Percentiles rank a stretch among this genome's conserved stretches.
phyloP scores from a whole-genome alignment of 202 grass and related monocot genomes.

The Carex arenaria region DNA sequence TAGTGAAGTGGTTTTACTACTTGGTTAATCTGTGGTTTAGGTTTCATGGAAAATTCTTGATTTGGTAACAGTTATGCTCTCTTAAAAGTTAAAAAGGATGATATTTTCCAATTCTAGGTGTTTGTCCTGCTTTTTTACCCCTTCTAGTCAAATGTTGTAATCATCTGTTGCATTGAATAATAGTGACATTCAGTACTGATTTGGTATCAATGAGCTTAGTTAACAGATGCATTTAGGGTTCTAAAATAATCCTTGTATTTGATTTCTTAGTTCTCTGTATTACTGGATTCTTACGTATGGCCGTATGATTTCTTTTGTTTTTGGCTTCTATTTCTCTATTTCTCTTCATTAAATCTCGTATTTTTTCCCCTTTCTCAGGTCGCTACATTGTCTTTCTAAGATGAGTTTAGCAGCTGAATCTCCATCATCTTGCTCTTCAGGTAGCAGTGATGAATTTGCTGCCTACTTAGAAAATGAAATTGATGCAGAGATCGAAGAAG shows the following conservation, averaged over 20 bases:
- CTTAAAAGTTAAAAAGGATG: not conserved
- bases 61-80: not conserved
- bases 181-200: not conserved
- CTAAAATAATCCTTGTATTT: not conserved
- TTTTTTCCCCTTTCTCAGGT: not conserved
- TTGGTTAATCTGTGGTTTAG: not conserved
- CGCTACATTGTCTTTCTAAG: not conserved
- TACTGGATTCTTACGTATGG: not conserved
- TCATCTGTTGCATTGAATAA: not conserved
- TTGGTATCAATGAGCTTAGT: not conserved
- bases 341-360: not conserved
- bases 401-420: constrained; percentile 26
- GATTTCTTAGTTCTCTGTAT: not conserved
- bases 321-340: not conserved
- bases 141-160: not conserved
- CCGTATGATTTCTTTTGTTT: not conserved
- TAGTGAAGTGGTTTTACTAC: not conserved
- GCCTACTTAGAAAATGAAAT: constrained; percentile 16
- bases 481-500: not conserved
- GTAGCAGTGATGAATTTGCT: constrained; percentile 20
- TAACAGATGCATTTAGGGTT: not conserved
- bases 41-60: not conserved
- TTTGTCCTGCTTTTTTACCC: not conserved
- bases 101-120: not conserved
- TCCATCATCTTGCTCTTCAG: constrained; percentile 17